These are phyloP conservation scores for Suillus ampliporus DNA, from an alignment of 768 basidiomycete genomes.

Conservation along the genomic window DNA sequence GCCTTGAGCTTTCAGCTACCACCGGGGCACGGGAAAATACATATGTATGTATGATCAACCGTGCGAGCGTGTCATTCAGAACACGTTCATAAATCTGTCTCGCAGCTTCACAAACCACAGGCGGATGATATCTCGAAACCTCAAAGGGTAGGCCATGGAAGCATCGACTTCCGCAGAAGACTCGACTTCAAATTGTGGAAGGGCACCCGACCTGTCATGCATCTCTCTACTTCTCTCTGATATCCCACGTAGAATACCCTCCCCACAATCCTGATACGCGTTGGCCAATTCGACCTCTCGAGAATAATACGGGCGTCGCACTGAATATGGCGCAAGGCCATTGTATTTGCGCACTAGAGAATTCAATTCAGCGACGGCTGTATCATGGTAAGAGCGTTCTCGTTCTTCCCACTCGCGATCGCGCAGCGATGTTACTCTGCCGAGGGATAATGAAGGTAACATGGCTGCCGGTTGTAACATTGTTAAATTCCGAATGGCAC, in stretches of 20 bases:
- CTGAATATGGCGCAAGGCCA: constrained; percentile 76
- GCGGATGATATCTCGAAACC: constrained; percentile 35
- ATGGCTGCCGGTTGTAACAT: constrained; percentile 45
- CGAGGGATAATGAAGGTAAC: constrained; percentile 41
- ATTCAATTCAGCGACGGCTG: constrained; percentile 75
- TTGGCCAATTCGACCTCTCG: constrained; percentile 62
- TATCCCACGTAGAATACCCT: constrained; percentile 55
- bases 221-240: constrained; percentile 28
- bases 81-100: constrained; percentile 10
- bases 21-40: neutral
- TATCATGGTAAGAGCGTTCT: constrained; percentile 70
- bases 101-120: constrained; percentile 30
- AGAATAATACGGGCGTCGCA: constrained; percentile 66
- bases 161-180: constrained; percentile 15
- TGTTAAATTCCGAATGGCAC: constrained; percentile 66
- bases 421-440: constrained; percentile 50
- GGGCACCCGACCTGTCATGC: neutral
- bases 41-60: neutral
- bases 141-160: constrained; percentile 13
- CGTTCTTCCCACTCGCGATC: constrained; percentile 75
- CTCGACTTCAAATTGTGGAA: constrained; percentile 11
- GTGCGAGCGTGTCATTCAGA: neutral
- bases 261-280: constrained; percentile 54
- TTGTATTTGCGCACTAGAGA: constrained; percentile 80
- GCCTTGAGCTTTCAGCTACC: constrained; percentile 8